Evolutionary conservation across 306 rosid genomes (phyloP).

Genomic region (Oxytropis ochrocephala): DNA sequence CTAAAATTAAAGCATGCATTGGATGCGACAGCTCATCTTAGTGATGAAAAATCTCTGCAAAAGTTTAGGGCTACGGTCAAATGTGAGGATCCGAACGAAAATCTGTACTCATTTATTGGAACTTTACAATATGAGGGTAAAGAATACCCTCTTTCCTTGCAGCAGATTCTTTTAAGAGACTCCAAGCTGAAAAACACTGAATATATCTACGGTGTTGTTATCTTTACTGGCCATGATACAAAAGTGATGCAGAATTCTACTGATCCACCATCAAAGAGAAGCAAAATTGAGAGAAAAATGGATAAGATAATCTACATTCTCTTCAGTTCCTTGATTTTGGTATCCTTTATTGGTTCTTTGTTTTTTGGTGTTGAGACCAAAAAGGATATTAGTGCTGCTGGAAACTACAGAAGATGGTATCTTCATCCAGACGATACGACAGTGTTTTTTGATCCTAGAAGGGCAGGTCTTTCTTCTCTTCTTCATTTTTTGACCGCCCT

Average conservation of each 20-base stretch:
- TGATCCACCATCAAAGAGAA: slow-evolving; percentile 89
- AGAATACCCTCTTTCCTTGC: slow-evolving; percentile 58
- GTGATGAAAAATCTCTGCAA: slow-evolving; percentile 41
- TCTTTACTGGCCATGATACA: slow-evolving; percentile 83
- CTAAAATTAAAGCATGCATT: slow-evolving; percentile 73
- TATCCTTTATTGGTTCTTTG: slow-evolving; percentile 64
- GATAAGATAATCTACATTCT: slow-evolving; percentile 78
- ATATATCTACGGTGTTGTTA: slow-evolving; percentile 56
- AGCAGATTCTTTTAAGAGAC: slow-evolving; percentile 74
- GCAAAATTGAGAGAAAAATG: slow-evolving; percentile 82
- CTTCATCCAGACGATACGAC: slow-evolving; percentile 54
- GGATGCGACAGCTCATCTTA: slow-evolving; percentile 53
- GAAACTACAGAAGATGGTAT: slow-evolving; percentile 66
- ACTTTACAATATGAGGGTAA: slow-evolving; percentile 34
- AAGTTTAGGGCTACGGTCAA: slow-evolving; percentile 50
- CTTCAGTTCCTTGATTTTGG: slow-evolving; percentile 60
- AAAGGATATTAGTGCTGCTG: slow-evolving; percentile 34
- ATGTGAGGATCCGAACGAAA: slow-evolving; percentile 91
- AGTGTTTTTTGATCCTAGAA: slow-evolving; percentile 50
- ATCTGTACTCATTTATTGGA: slow-evolving; percentile 81
- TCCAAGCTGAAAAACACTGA: slow-evolving; percentile 92
- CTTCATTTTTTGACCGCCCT: slow-evolving; percentile 84
- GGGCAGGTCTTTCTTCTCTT: slow-evolving; percentile 47
- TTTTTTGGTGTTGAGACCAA: slow-evolving; percentile 52
- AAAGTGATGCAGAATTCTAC: slow-evolving; percentile 88